Conservation (phyloP, 2,329 filamentous ascomycete genomes). For the Penicillium sp. region DNA sequence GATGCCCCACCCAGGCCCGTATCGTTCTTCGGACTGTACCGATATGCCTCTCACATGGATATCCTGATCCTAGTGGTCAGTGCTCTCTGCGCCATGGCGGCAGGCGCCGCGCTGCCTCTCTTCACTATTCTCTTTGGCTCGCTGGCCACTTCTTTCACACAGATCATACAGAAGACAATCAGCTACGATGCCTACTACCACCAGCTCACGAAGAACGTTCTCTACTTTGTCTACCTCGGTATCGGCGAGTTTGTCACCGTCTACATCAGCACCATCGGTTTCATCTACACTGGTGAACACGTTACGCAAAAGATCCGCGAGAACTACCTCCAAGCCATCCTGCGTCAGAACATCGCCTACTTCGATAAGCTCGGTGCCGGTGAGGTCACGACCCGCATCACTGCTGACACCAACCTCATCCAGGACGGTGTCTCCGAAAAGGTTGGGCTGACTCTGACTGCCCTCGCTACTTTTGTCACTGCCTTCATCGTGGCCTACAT, state of each 20-base stretch:
- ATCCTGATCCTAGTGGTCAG: conserved; percentile 64
- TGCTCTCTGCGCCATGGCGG: conserved; percentile 66
- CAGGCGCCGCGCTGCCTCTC: conserved; percentile 73
- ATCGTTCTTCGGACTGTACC: conserved; percentile 66
- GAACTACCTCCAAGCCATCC: conserved; percentile 79
- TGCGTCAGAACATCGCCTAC: conserved; percentile 87
- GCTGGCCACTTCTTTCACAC: conserved; percentile 70
- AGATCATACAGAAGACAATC: conserved; percentile 57
- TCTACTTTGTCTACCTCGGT: conserved; percentile 85
- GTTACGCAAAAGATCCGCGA: conserved; percentile 77
- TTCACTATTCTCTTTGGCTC: conserved; percentile 81
- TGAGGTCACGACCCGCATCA: conserved; percentile 92
- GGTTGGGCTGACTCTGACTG: conserved; percentile 74
- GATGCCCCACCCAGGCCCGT: conserved; percentile 65
- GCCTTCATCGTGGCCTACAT: conserved; percentile 90
- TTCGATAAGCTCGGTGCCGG: conserved; percentile 92
- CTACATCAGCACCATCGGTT: conserved; percentile 81
- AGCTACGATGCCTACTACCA: conserved; percentile 59
- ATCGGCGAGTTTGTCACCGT: conserved; percentile 77
- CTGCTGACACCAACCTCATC: conserved; percentile 87
- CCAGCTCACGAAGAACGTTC: conserved; percentile 63
- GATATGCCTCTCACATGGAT: conserved; percentile 70
- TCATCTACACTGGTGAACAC: conserved; percentile 84
- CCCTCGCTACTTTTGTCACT: conserved; percentile 78
- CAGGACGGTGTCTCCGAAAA: conserved; percentile 95